Percentiles rank a stretch among this genome's conserved stretches.
Conservation (phyloP, 139 green algal genomes). For the Microglena sp. region DNA sequence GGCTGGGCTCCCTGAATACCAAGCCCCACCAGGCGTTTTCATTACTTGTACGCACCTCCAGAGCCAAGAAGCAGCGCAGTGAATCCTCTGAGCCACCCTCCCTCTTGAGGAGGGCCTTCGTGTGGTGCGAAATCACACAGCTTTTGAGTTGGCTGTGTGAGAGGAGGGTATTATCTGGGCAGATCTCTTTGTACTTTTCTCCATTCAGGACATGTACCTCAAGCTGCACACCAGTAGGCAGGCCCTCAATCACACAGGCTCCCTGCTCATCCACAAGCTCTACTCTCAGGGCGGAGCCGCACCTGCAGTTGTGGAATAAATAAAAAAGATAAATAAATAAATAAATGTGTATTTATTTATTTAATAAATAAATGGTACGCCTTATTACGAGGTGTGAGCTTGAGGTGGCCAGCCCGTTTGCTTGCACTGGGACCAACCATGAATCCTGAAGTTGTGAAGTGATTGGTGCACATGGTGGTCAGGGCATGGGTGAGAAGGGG, state of each 20-base stretch:
- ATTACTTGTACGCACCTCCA: constrained; percentile 31
- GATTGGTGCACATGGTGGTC: too few relatives aligned
- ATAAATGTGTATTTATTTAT: too few relatives aligned
- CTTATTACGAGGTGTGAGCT: too few relatives aligned
- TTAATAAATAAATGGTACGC: too few relatives aligned
- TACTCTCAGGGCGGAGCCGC: constrained; percentile 34
- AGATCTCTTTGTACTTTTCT: constrained; percentile 59
- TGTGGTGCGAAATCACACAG: constrained; percentile 43
- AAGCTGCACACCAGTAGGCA: constrained; percentile 33
- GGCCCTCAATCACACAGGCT: constrained; percentile 29
- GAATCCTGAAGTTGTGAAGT: too few relatives aligned
- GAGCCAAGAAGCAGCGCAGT: constrained; percentile 31
- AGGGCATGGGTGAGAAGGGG: too few relatives aligned
- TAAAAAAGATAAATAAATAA: too few relatives aligned
- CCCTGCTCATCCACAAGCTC: constrained; percentile 39
- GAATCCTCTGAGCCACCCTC: constrained; percentile 36
- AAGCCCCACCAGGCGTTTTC: too few relatives aligned
- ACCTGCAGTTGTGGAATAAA: too few relatives aligned
- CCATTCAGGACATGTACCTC: constrained; percentile 51
- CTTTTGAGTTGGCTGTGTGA: constrained; percentile 24
- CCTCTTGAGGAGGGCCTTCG: constrained; percentile 41
- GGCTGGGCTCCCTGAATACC: too few relatives aligned
- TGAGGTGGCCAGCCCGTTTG: too few relatives aligned
- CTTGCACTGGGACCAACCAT: too few relatives aligned
- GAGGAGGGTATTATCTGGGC: constrained; percentile 47